Conservation (phyloP, 257 asterid species). For the Apocynum venetum region DNA sequence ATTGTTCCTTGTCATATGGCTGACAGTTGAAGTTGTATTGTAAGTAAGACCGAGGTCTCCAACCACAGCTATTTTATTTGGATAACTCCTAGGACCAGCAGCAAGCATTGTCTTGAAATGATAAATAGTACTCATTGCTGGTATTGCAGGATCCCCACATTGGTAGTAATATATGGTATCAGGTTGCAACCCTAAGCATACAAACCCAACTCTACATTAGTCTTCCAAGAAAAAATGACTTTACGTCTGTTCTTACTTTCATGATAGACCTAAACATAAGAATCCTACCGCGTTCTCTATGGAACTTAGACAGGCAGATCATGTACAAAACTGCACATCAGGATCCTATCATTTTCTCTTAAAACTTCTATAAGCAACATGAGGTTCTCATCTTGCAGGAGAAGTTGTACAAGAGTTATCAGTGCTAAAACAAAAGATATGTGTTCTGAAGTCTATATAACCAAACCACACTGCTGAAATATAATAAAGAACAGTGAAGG, state of each 20-base stretch:
- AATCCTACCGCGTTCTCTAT: too few relatives aligned
- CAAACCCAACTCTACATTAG: background rate
- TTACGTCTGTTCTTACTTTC: background rate
- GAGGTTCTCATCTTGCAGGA: background rate
- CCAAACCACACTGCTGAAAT: background rate
- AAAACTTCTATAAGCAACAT: background rate
- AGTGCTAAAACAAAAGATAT: background rate
- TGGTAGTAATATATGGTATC: slow-evolving; percentile 54
- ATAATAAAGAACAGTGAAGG: background rate
- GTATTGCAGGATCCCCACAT: slow-evolving; percentile 85
- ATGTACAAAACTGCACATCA: background rate
- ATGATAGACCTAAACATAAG: background rate
- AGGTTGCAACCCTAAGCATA: slow-evolving; percentile 57
- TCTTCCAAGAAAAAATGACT: background rate
- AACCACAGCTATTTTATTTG: slow-evolving; percentile 60
- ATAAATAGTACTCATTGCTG: slow-evolving; percentile 60
- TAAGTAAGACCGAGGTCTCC: slow-evolving; percentile 97
- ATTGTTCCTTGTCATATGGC: slow-evolving; percentile 55
- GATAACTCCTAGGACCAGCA: slow-evolving; percentile 57
- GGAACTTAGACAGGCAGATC: background rate
- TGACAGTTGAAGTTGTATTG: slow-evolving; percentile 81
- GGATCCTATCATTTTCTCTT: background rate
- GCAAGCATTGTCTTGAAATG: slow-evolving; percentile 78
- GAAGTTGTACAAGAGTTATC: background rate
- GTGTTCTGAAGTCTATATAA: background rate